These are phyloP conservation scores for Corchorus olitorius DNA, from an alignment of 345 rosid genomes.

Conservation along the genomic window DNA sequence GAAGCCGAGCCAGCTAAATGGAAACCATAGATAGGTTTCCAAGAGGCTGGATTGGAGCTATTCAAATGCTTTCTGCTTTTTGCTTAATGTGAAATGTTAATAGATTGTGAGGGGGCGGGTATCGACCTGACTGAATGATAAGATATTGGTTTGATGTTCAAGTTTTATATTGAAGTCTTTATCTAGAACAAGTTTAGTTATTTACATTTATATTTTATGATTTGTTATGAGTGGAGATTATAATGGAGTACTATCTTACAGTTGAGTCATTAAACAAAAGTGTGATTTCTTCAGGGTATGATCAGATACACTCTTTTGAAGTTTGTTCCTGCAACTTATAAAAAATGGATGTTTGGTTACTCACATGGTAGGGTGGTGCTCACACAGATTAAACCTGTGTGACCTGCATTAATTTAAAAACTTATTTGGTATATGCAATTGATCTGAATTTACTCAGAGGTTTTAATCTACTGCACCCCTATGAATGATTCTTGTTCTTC, in stretches of 20 bases:
- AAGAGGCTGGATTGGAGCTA: not conserved
- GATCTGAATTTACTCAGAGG: too few relatives aligned
- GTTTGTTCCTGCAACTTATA: not conserved
- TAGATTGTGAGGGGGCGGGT: conserved; percentile 31
- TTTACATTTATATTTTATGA: conserved; percentile 22
- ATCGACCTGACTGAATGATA: conserved; percentile 36
- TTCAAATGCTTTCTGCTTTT: conserved; percentile 11
- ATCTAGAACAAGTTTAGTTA: conserved; percentile 24
- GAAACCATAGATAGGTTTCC: too few relatives aligned
- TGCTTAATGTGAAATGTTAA: conserved; percentile 26
- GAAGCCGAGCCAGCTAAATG: conserved; percentile 15
- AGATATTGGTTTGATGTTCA: conserved; percentile 27
- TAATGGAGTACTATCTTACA: too few relatives aligned
- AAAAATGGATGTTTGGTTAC: not conserved
- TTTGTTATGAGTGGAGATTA: conserved; percentile 26
- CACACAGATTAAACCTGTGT: too few relatives aligned
- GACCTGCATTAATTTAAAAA: too few relatives aligned
- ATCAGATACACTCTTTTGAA: not conserved
- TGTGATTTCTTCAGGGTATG: not conserved
- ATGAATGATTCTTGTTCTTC: too few relatives aligned
- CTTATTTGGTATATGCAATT: too few relatives aligned
- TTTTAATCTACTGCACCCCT: too few relatives aligned
- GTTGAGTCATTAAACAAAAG: not conserved
- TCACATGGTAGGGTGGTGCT: not conserved
- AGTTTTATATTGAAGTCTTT: conserved; percentile 35